Base-by-base conservation (phyloP, 2,329 filamentous ascomycete species). In the Cladophialophora chaetospira region DNA sequence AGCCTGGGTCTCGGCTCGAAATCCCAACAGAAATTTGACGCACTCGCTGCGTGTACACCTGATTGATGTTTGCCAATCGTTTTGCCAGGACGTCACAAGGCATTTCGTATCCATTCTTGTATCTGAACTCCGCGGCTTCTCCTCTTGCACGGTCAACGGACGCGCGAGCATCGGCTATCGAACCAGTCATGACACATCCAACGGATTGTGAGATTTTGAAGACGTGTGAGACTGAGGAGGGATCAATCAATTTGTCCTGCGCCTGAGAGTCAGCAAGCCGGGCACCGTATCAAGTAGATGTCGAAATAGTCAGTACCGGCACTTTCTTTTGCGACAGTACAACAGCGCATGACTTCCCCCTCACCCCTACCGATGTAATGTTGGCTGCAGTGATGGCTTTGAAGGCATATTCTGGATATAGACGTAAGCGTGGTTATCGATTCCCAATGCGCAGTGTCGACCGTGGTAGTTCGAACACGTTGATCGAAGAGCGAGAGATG, bases 41-140 rank as follows among this genome's bases (percentile, higher is more conserved):
- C 78, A 97, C 94, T 75, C 91, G 82, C 79, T 99, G 94, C 67
- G 94, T 99, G 77, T 97, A 99, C 65, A 99, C 94, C 77, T 99
- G 94, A 77, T 91, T 97, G 80, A 99, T 97, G 78, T 99, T 99
- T 73, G 94, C 94, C 76, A 99, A 80, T 72, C 94, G 85, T 84
- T 99, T 99, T 64, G 94, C 90, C 70, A 99, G 79, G 50, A 91
- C 94, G 76, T 99, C 94, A 74, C 91, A 96, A 59, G 94, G 94
- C 94, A 99, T 99, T 82, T 99, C 94, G 77, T 99, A 99, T 70
- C 94, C 94, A 73, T 86, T 96, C 79, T 97, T 97, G 86, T 99
- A 99, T 76, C 87, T 86, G 80, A 99, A 99, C 73, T 99, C 93
- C 56, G 93, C 93, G 66, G 94, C 94, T 79, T 99, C 94, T 68